These are phyloP conservation scores for Eutrema salsugineum DNA, from an alignment of 441 rosid genomes.

Conservation along the genomic window DNA sequence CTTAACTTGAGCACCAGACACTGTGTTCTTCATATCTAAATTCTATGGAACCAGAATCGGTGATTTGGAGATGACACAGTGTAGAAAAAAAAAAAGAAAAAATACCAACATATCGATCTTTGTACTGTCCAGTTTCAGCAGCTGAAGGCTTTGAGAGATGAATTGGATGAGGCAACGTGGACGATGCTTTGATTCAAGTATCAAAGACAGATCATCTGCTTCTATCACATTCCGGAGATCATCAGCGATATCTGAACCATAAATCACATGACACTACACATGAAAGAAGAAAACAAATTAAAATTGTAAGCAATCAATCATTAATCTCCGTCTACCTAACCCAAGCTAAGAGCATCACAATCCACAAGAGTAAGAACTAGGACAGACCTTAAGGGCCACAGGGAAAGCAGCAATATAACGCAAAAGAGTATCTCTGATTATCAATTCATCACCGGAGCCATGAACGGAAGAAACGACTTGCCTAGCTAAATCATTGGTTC, in stretches of 20 bases:
- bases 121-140: slow-evolving; percentile 58
- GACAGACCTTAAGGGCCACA: slow-evolving; percentile 67
- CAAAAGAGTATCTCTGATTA: slow-evolving; percentile 49
- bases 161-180: slow-evolving; percentile 76
- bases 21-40: not conserved
- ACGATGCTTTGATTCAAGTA: slow-evolving; percentile 65
- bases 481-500: slow-evolving; percentile 64
- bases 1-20: not conserved
- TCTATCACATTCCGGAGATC: slow-evolving; percentile 65
- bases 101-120: slow-evolving; percentile 57
- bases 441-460: slow-evolving; percentile 35
- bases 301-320: slow-evolving; percentile 2
- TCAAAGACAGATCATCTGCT: slow-evolving; percentile 58
- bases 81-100: not conserved
- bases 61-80: not conserved
- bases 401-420: slow-evolving; percentile 81
- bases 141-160: slow-evolving; percentile 59
- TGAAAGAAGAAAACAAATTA: too few relatives aligned
- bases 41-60: not conserved
- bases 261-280: slow-evolving; percentile 72
- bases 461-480: slow-evolving; percentile 50
- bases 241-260: slow-evolving; percentile 58
- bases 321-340: not conserved
- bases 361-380: not conserved
- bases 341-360: not conserved